phyloP scores from a whole-genome alignment of 805 yeast genomes.

The Yarrowia osloensis region DNA sequence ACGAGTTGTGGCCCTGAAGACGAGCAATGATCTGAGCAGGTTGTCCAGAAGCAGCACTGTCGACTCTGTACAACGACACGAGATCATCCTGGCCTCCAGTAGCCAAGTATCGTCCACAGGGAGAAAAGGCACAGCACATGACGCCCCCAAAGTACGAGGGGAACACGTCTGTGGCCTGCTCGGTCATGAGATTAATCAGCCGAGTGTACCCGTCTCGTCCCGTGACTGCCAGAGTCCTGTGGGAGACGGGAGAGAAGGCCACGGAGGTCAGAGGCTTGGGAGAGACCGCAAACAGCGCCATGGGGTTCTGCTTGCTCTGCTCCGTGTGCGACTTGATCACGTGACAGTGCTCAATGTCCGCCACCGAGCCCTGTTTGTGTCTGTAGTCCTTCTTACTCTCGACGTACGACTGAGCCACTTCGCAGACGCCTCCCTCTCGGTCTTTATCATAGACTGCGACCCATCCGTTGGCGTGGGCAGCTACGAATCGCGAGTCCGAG shows the following conservation, averaged over 20 bases:
- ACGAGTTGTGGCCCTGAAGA: slow-evolving; percentile 55
- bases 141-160: slow-evolving; percentile 71
- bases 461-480: slow-evolving; percentile 66
- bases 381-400: slow-evolving; percentile 15
- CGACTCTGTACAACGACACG: slow-evolving; percentile 49
- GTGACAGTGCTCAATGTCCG: slow-evolving; percentile 14
- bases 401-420: neutral
- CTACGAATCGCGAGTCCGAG: slow-evolving; percentile 50
- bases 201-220: slow-evolving; percentile 67
- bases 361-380: neutral
- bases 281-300: slow-evolving; percentile 66
- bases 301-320: slow-evolving; percentile 45
- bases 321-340: slow-evolving; percentile 22
- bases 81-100: slow-evolving; percentile 61
- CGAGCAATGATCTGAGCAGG: slow-evolving; percentile 41
- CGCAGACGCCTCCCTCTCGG: slow-evolving; percentile 47
- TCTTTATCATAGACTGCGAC: slow-evolving; percentile 54
- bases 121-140: slow-evolving; percentile 53
- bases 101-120: slow-evolving; percentile 51
- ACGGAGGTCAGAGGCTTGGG: slow-evolving; percentile 58
- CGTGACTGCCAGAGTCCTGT: slow-evolving; percentile 42
- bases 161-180: slow-evolving; percentile 53
- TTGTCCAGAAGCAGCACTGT: slow-evolving; percentile 30
- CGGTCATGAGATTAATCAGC: slow-evolving; percentile 53
- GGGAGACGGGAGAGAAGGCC: slow-evolving; percentile 46